Evolutionary conservation across 306 rosid genomes (phyloP), one percentile per base, ranked within the genome.

Genomic region (Spatholobus suberectus): DNA sequence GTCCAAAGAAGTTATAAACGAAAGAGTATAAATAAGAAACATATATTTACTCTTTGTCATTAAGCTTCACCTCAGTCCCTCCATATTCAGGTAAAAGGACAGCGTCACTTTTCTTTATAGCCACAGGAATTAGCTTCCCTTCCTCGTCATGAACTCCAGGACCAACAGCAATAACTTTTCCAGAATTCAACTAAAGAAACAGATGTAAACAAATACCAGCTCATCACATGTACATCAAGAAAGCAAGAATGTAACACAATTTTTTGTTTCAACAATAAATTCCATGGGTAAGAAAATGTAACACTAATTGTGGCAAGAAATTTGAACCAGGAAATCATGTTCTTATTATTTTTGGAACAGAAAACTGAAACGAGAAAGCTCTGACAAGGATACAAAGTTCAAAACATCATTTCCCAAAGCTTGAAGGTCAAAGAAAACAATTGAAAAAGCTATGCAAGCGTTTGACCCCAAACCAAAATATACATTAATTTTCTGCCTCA

Each of bases 31-130:
- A 63, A 18, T 41, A 37, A 63, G 27, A 27, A 14, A 34, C 5
- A 61, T 34, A 76, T 26, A 81, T 88, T 54, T 90, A 90, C 94
- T 90, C 90, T 83, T 89, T 91, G 14, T 92, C 87, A 34, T 88
- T 73, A 34, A 92, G 97, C 88, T 89, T 92, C 76, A 92, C 92
- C 78, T 89, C 90, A 54, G 89, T 80, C 75, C 95, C 95, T 52
- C 97, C 95, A 37, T 88, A 90, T 70, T 92, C 90, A 58, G 93
- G 95, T 52, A 92, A 86, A 34, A 92, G 93, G 69, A 92, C 93
- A 18, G 90, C 88, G 70, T 90, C 95, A 44, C 94, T 93, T 86
- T 92, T 93, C 81, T 92, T 90, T 23, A 92, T 85, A 49, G 83
- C 52, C 1, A 88, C 86, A 13, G 93, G 94, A 44, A 88, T 73